phyloP scores from a whole-genome alignment of 345 rosid species.

The Rhodamnia argentea region DNA sequence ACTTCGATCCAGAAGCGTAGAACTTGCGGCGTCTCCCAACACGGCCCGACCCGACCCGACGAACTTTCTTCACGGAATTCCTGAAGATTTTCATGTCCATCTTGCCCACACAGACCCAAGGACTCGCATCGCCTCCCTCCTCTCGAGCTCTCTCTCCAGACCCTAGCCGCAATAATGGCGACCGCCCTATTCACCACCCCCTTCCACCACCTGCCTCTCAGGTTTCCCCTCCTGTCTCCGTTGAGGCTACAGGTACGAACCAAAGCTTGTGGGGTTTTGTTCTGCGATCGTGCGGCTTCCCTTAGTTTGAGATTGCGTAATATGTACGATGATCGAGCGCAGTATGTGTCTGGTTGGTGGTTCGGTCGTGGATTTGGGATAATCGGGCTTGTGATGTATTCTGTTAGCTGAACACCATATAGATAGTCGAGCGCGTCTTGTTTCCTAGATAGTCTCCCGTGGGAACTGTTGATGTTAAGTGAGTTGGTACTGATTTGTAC shows the following conservation, averaged over 20 bases:
- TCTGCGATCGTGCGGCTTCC: neutral
- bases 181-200: conserved; percentile 10
- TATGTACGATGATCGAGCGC: neutral
- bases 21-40: neutral
- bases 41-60: neutral
- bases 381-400: neutral
- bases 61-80: neutral
- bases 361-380: neutral
- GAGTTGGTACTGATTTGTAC: neutral
- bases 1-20: neutral
- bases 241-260: neutral
- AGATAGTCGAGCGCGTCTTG: neutral
- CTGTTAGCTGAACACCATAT: neutral
- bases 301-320: neutral
- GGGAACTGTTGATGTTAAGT: neutral
- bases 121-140: conserved; percentile 39
- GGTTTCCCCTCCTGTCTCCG: conserved; percentile 3
- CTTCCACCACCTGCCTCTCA: conserved; percentile 8
- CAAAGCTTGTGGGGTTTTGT: neutral
- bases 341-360: neutral
- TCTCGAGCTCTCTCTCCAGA: conserved; percentile 21
- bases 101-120: conserved; percentile 64
- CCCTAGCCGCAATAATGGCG: conserved; percentile 67
- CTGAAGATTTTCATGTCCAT: conserved; percentile 81
- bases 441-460: neutral